Evolutionary conservation across 306 rosid genomes (phyloP).

Genomic region (Myrica gale): DNA sequence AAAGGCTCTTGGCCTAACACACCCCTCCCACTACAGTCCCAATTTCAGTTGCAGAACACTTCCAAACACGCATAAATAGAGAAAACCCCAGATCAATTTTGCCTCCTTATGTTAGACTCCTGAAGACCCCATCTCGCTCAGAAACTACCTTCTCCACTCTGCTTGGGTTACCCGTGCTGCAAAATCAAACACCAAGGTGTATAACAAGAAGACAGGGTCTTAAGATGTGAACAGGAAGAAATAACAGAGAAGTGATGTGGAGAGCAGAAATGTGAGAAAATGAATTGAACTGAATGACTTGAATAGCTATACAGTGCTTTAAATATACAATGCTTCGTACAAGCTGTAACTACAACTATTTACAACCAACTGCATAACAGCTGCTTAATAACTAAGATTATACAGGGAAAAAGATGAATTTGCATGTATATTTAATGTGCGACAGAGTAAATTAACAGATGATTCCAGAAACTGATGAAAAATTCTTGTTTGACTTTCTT

Average conservation of each 20-base stretch:
- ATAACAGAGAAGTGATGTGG: too few relatives aligned
- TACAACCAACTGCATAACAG: too few relatives aligned
- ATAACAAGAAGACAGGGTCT: conserved; percentile 7
- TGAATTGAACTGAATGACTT: too few relatives aligned
- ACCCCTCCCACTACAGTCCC: conserved; percentile 36
- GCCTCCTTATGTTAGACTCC: conserved; percentile 36
- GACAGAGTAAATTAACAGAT: neutral
- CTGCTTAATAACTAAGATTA: too few relatives aligned
- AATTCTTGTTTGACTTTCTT: neutral
- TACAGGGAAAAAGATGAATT: neutral
- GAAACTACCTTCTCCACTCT: conserved; percentile 82
- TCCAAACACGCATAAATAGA: conserved; percentile 40
- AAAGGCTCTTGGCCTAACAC: conserved; percentile 45
- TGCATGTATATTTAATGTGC: neutral
- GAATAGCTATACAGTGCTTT: too few relatives aligned
- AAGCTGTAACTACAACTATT: too few relatives aligned
- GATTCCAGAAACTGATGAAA: neutral
- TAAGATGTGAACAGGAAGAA: too few relatives aligned
- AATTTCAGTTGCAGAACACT: conserved; percentile 35
- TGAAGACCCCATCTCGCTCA: conserved; percentile 28
- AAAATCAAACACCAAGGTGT: conserved; percentile 27
- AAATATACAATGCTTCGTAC: too few relatives aligned
- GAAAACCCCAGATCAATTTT: conserved; percentile 35
- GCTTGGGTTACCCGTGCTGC: conserved; percentile 83
- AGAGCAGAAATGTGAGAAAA: too few relatives aligned